Base-by-base conservation (phyloP, 352 stramenopile species). In the Globisporangium canariense region DNA sequence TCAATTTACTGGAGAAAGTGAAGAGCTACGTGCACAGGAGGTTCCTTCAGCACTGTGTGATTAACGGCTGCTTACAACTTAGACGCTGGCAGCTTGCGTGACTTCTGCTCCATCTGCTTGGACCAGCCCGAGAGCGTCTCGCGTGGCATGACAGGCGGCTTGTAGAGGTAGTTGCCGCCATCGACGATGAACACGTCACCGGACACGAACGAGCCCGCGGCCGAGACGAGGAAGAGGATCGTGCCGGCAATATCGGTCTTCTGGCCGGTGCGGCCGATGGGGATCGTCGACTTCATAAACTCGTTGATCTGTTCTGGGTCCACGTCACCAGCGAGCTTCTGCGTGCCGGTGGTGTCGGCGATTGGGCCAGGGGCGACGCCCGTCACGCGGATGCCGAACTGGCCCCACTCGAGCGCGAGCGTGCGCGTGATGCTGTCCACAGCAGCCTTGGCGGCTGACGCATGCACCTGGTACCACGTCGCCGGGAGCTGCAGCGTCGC, bases 361-460 rank as follows among this genome's bases (percentile, higher is more conserved):
- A 99, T 98, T 14, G 96, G 93, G 2, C 97, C 96, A 6, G 97
- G 96, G n/a, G 97, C 96, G 36, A 99, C 92, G 13, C 93, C 93
- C 40, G 92, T 96, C 0, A 99, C 94, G 46, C 97, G 76, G 59
- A 99, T 98, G 38, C 85, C 79, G 72, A 97, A 91, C n/a, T 79
- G 70, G 1, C 96, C 96, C 96, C 96, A 99, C 81, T 99, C 96
- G n/a, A 99, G 75, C 46, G 94, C 96, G 13, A 99, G 79, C 57
- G 83, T 94, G 60, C 94, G 84, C 28, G 96, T 99, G 45, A 99
- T 78, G 47, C 83, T 97, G 86, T 99, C 96, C 22, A 99, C 90
- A 0, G 93, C 96, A 43, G 90, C 89, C 76, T 99, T 99, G 22
- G 97, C 96, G 0, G 96, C 94, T 38, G 88, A 97, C 8, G 97